Base-by-base conservation (phyloP, 2,329 filamentous ascomycete genomes). In the Aspergillus neotritici region DNA sequence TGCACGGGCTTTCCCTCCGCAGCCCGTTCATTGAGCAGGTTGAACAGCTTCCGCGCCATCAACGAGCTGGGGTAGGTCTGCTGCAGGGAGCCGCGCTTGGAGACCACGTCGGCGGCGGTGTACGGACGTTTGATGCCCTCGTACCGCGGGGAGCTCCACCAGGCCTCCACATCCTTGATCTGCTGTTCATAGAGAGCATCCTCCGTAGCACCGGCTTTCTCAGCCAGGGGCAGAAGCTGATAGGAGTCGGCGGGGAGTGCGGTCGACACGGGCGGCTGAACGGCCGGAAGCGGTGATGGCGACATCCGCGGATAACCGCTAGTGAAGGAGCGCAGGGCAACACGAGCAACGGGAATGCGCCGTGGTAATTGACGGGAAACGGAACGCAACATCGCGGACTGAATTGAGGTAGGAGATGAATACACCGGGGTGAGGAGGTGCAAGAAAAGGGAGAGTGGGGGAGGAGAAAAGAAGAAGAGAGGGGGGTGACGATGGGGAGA, bases 41-140 rank as follows among this genome's bases (percentile, higher is more conserved):
- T 84, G 71, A 95, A 98, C 4, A 98, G 78, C 71, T 98, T 97
- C 61, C 87, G 78, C 1, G 91, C 93, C 87, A 95, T 96, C 49
- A 94, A 71, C 11, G 89, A 96, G 70, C 89, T 95, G 1, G 93
- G 87, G 56, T 96, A 97, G 39, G 79, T 80, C 63, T 95, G 87
- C 60, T 87, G 82, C 53, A 96, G 78, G 5, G 88, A 84, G 8
- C 93, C 93, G 49, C 93, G 79, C 74, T 97, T 97, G 67, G 85
- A 89, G 49, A 95, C 91, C 5, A 98, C 85, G 70, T 95, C 90
- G 57, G 84, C 86, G 1, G 89, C 86, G 13, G 84, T 85, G 66
- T 97, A 98, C 9, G 91, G 89, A 35, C 93, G 79, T 73, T 86
- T 93, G 73, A 97, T 96, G 47, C 87, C 91, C 52, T 84, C 78